Evolutionary conservation across 2,329 filamentous ascomycete genomes (phyloP).

Genomic region (Diaporthe sp.): DNA sequence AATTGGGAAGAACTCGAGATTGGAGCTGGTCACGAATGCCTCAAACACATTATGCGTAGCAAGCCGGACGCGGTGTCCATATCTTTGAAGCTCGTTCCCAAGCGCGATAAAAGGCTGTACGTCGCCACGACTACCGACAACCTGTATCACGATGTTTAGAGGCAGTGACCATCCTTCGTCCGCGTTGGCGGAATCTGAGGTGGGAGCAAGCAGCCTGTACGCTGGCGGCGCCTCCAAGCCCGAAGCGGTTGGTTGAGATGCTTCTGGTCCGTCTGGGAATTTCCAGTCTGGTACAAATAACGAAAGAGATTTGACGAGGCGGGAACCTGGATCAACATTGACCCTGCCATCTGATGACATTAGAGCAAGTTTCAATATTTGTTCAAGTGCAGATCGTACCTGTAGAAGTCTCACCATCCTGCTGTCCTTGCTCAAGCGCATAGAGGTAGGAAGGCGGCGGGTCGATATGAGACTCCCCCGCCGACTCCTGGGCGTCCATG

Average conservation of each 20-base stretch:
- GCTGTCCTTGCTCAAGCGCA: not conserved
- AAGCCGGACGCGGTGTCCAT: not conserved
- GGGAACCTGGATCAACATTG: slow-evolving; percentile 7
- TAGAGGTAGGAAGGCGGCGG: slow-evolving; percentile 8
- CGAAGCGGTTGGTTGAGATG: not conserved
- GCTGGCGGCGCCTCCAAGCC: not conserved
- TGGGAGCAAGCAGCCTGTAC: not conserved
- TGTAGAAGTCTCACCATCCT: not conserved
- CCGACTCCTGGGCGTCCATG: not conserved
- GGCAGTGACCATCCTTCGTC: not conserved
- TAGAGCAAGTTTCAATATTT: not conserved
- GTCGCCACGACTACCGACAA: slow-evolving; percentile 6
- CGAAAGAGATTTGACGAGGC: slow-evolving; percentile 12
- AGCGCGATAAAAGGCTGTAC: slow-evolving; percentile 11
- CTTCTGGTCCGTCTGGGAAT: not conserved
- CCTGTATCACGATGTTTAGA: slow-evolving; percentile 2
- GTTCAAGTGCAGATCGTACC: not conserved
- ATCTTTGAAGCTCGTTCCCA: slow-evolving; percentile 9
- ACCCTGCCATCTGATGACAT: not conserved
- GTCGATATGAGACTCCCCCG: not conserved
- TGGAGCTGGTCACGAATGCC: not conserved
- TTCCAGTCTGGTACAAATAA: slow-evolving; percentile 17
- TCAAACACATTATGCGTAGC: slow-evolving; percentile 7
- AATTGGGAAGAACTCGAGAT: slow-evolving; percentile 8
- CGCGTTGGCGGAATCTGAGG: too few species aligned